Evolutionary conservation across 805 yeast genomes (phyloP).

Genomic region (Candida hispaniensis): DNA sequence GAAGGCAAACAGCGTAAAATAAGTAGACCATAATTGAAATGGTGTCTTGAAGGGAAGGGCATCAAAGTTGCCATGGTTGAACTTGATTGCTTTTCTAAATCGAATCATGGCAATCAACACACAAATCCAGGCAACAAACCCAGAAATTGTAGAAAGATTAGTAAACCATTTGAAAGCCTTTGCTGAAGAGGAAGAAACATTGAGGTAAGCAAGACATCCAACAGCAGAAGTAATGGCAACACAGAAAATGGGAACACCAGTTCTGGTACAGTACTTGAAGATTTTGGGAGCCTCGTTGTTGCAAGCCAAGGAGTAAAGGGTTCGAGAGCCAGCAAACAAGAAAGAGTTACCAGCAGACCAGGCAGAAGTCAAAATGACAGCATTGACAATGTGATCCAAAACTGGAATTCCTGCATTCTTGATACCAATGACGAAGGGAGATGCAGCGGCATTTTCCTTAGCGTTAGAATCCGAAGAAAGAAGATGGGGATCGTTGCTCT

Average conservation of each 20-base stretch:
- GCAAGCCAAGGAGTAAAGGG: slow-evolving; percentile 43
- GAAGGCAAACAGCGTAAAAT: slow-evolving; percentile 41
- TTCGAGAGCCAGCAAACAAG: slow-evolving; percentile 49
- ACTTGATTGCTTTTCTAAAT: slow-evolving; percentile 53
- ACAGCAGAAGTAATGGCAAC: slow-evolving; percentile 54
- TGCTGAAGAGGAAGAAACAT: slow-evolving; percentile 42
- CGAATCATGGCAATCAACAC: slow-evolving; percentile 45
- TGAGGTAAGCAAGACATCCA: slow-evolving; percentile 58
- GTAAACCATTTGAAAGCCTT: slow-evolving; percentile 54
- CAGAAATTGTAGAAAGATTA: slow-evolving; percentile 55
- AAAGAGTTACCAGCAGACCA: slow-evolving; percentile 50
- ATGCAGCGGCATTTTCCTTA: slow-evolving; percentile 51
- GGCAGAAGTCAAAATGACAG: slow-evolving; percentile 44
- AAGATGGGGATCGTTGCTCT: slow-evolving; percentile 51
- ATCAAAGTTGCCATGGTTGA: slow-evolving; percentile 39
- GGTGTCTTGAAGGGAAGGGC: slow-evolving; percentile 49
- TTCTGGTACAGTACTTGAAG: slow-evolving; percentile 48
- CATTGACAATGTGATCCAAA: slow-evolving; percentile 44
- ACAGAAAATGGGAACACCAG: slow-evolving; percentile 65
- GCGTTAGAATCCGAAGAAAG: slow-evolving; percentile 35
- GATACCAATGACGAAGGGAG: slow-evolving; percentile 50
- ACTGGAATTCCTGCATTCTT: slow-evolving; percentile 44
- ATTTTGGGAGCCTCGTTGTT: slow-evolving; percentile 57
- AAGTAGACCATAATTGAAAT: slow-evolving; percentile 49
- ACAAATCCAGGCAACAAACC: slow-evolving; percentile 54